Evolutionary conservation across 306 rosid genomes (phyloP).

Genomic region (Vigna reflexopilosa): DNA sequence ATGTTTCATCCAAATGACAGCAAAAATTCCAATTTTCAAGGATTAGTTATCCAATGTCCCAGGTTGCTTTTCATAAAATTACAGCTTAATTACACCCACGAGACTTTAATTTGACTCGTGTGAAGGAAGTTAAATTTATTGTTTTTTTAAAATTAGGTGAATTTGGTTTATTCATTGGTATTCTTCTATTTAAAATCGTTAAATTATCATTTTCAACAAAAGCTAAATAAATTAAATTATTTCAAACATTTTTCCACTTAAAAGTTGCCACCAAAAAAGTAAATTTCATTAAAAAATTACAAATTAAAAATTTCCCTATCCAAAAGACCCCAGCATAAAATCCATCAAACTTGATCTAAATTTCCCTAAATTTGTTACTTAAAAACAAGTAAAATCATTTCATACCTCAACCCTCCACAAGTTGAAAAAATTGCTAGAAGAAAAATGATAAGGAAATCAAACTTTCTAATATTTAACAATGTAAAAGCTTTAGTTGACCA

Average conservation of each 20-base stretch:
- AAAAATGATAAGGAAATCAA: neutral
- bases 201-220: neutral
- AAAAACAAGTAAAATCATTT: neutral
- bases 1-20: neutral
- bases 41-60: neutral
- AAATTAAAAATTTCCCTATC: neutral
- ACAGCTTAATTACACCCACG: neutral
- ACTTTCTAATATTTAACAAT: neutral
- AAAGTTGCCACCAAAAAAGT: neutral
- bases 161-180: neutral
- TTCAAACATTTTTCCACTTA: neutral
- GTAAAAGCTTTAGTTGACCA: neutral
- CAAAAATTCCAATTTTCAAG: neutral
- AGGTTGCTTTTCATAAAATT: constrained; percentile 4
- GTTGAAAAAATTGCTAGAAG: neutral
- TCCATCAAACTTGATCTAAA: neutral
- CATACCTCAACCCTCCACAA: neutral
- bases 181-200: neutral
- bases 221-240: neutral
- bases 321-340: neutral
- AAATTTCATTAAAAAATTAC: neutral
- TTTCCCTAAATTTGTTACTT: neutral
- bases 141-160: neutral
- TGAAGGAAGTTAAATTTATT: neutral
- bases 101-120: neutral